These are phyloP conservation scores for Houttuynia cordata DNA, from an alignment of 164 flowering plant species.

Conservation along the genomic window DNA sequence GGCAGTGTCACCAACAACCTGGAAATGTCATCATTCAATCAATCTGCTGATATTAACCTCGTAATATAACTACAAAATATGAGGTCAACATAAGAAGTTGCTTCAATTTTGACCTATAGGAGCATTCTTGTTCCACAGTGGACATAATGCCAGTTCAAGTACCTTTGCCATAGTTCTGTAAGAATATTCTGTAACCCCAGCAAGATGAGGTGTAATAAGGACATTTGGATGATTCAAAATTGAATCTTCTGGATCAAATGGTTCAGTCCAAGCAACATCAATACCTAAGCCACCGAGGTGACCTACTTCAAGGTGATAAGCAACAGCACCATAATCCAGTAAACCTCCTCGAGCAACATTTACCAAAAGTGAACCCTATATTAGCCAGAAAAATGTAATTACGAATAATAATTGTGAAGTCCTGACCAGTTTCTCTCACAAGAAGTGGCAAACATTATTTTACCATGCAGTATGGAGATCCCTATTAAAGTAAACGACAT, in stretches of 20 bases:
- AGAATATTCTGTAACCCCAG: conserved; percentile 75
- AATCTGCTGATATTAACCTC: background rate
- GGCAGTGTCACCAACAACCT: conserved; percentile 87
- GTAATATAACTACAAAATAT: background rate
- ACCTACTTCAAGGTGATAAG: conserved; percentile 46
- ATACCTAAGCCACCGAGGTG: conserved; percentile 84
- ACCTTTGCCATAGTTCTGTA: conserved; percentile 89
- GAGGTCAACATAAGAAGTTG: background rate
- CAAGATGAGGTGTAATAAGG: conserved; percentile 79
- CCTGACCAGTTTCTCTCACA: background rate
- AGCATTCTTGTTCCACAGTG: background rate
- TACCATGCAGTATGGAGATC: background rate
- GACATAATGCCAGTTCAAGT: too few relatives aligned
- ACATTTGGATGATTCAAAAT: conserved; percentile 69
- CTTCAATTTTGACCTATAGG: background rate
- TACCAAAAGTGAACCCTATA: conserved; percentile 63
- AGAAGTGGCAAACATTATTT: background rate
- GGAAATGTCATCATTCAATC: background rate
- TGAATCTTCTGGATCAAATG: conserved; percentile 78
- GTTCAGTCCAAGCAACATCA: conserved; percentile 97
- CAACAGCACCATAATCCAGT: conserved; percentile 59
- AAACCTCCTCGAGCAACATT: conserved; percentile 91
- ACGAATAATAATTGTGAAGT: background rate
- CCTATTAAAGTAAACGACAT: background rate
- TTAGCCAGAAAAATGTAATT: background rate